A percentile compares a stretch with the other conserved stretches of the same genome.
These are phyloP conservation scores for Coriolopsis trogii DNA, from an alignment of 1,284 basidiomycete genomes.

Conservation along the genomic window DNA sequence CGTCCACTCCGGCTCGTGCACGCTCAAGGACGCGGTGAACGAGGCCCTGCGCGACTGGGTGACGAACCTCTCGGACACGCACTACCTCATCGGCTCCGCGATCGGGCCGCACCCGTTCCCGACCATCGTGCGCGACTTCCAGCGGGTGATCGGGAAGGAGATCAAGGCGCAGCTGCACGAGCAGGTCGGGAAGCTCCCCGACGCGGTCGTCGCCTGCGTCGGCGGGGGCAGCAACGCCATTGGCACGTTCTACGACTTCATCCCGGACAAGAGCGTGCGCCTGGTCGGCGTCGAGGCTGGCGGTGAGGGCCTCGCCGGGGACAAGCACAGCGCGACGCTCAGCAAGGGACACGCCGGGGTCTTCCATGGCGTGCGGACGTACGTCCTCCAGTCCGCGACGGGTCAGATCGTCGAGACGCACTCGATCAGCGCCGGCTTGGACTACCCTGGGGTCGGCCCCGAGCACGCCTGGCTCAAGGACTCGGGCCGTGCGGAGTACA, in stretches of 20 bases:
- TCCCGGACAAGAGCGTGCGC: constrained; percentile 80
- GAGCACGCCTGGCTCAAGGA: constrained; percentile 98
- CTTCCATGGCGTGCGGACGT: constrained; percentile 94
- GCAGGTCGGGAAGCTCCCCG: constrained; percentile 83
- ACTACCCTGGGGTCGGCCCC: constrained; percentile 94
- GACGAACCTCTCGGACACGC: constrained; percentile 89
- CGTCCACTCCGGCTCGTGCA: constrained; percentile 93
- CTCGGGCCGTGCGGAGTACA: constrained; percentile 91
- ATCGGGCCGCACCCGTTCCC: constrained; percentile 99
- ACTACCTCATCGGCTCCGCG: constrained; percentile 96
- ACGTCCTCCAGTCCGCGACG: constrained; percentile 85
- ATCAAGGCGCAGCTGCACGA: constrained; percentile 89
- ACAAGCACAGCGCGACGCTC: constrained; percentile 90
- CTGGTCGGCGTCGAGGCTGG: constrained; percentile 96
- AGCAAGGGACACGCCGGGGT: constrained; percentile 91
- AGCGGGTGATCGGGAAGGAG: constrained; percentile 93
- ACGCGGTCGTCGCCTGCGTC: constrained; percentile 95
- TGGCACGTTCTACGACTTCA: constrained; percentile 95
- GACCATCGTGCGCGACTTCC: constrained; percentile 98
- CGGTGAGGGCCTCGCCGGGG: constrained; percentile 89
- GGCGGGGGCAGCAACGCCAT: constrained; percentile 98
- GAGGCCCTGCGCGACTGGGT: constrained; percentile 99
- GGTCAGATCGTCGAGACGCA: constrained; percentile 98
- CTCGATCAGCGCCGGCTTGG: constrained; percentile 94
- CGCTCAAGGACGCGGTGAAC: constrained; percentile 97